Percentiles rank a stretch among this genome's conserved stretches.
Evolutionary conservation across 2,329 filamentous ascomycete genomes (phyloP).

Genomic region (Scedosporium minutisporum): DNA sequence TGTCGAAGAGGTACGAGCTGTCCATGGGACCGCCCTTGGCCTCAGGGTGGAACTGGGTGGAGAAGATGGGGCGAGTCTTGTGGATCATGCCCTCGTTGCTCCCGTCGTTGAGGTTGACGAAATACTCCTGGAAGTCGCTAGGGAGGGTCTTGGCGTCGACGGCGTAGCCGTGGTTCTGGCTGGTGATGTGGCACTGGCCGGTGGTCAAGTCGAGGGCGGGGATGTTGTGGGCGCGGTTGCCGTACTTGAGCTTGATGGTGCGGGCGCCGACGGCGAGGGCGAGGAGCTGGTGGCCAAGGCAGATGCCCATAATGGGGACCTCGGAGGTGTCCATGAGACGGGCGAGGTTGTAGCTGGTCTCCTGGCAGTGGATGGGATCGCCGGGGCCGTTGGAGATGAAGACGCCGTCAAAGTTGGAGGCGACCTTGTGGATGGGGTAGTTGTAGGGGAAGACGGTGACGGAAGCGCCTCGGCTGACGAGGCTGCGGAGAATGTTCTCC

Average conservation of each 20-base stretch:
- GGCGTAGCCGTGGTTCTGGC: constrained; percentile 96
- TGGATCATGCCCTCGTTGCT: constrained; percentile 98
- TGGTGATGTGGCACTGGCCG: constrained; percentile 95
- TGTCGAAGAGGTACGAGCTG: constrained; percentile 91
- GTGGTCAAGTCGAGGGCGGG: constrained; percentile 90
- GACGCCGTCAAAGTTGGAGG: constrained; percentile 94
- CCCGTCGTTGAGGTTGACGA: constrained; percentile 94
- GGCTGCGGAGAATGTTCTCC: constrained; percentile 95
- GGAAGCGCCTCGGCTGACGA: constrained; percentile 83
- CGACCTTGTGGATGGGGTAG: constrained; percentile 96
- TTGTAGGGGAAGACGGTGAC: constrained; percentile 94
- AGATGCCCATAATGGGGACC: constrained; percentile 94
- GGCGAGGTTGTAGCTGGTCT: constrained; percentile 84
- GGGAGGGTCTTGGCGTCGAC: constrained; percentile 78
- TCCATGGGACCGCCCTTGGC: constrained; percentile 96
- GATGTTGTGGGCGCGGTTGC: constrained; percentile 98
- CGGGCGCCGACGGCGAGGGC: constrained; percentile 79
- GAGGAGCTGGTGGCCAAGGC: constrained; percentile 91
- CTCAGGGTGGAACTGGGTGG: constrained; percentile 97
- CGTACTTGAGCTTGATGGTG: constrained; percentile 98
- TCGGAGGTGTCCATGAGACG: constrained; percentile 86
- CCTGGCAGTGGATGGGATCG: constrained; percentile 93
- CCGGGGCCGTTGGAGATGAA: constrained; percentile 99
- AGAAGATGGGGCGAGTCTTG: constrained; percentile 92
- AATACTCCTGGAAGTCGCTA: constrained; percentile 91